Base-by-base conservation (phyloP, 1,139 yeast species). In the Saccharomyces hybrid region DNA sequence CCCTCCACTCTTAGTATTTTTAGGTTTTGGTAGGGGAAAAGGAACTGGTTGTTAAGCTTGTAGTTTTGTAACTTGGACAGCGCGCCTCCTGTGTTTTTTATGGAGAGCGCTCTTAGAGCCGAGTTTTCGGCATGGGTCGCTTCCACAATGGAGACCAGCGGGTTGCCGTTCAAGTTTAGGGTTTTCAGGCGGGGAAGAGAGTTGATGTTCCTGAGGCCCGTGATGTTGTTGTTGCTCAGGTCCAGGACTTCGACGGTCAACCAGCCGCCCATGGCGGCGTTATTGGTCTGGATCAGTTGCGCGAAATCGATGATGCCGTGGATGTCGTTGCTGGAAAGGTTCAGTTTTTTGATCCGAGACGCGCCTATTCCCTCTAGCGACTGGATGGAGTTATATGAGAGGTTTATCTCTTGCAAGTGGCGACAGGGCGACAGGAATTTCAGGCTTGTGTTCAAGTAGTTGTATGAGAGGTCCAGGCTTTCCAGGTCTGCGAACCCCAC, bases 141-240 rank as follows among this genome's bases (percentile, higher is more conserved):
- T 38, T 31, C 38, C 47, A 21, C 24, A 11, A 51, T 53, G 29
- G 28, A 56, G 24, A 42, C 61, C 9, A 64, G 52, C 32, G 66
- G 65, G 50, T 66, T 67, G 27, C 62, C 61, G 46, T 66, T 63
- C 28, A 66, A 48, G 24, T 52, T 60, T 38, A 66, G 53, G 6
- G 58, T 54, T 11, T 58, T 57, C 26, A 67, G 55, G 14, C 51
- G 57, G 31, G 49, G 48, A 38, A 66, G 57, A 6, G 44, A 24
- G 16, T 53, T 53, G 12, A 64, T 48, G 58, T 63, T 65, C 34
- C 54, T 57, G 16, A 65, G 46, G 24, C 50, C 52, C 4, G 59
- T 63, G 19, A 65, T 63, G 16, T 53, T 55, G 56, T 67, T 65
- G 47, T 56, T 54, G 38, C 62, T 53, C 21, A 67, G 59, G 50